A percentile compares a stretch with the other conserved stretches of the same genome.
Conservation (phyloP, 2,329 filamentous ascomycete genomes). For the Tricladium varicosporioides region DNA sequence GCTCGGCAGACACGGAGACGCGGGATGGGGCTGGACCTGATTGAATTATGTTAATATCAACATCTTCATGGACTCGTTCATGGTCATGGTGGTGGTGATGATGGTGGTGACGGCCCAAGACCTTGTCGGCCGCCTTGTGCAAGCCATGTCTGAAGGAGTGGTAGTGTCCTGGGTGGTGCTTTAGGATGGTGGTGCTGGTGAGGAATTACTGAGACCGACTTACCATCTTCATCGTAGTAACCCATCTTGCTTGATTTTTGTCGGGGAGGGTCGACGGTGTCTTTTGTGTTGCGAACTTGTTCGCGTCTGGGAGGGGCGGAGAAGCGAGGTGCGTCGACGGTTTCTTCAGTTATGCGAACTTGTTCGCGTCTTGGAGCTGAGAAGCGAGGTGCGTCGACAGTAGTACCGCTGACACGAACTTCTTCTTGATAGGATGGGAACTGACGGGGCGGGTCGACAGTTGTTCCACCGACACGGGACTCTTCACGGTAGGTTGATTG, state of each 20-base stretch:
- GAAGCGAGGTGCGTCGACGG: slow-evolving; percentile 38
- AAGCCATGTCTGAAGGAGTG: slow-evolving; percentile 72
- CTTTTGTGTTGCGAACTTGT: slow-evolving; percentile 27
- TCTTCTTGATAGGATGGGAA: slow-evolving; percentile 30
- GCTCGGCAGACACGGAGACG: slow-evolving; percentile 17
- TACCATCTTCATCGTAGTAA: slow-evolving; percentile 72
- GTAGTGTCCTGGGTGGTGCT: slow-evolving; percentile 54
- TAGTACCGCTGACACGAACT: slow-evolving; percentile 53
- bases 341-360: slow-evolving; percentile 29
- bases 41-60: slow-evolving; percentile 29
- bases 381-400: slow-evolving; percentile 52
- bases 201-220: slow-evolving; percentile 18
- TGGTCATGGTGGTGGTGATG: slow-evolving; percentile 34
- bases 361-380: slow-evolving; percentile 21
- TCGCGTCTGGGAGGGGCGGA: slow-evolving; percentile 21
- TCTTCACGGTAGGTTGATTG: slow-evolving; percentile 30
- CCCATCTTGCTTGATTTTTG: slow-evolving; percentile 58
- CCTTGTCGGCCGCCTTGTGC: slow-evolving; percentile 62
- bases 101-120: slow-evolving; percentile 59
- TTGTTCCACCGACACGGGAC: slow-evolving; percentile 25
- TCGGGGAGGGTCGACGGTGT: slow-evolving; percentile 35
- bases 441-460: slow-evolving; percentile 34
- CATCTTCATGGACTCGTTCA: slow-evolving; percentile 26
- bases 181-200: slow-evolving; percentile 28
- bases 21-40: slow-evolving; percentile 15